A percentile compares a stretch with the other conserved stretches of the same genome.
phyloP scores from a whole-genome alignment of 1,284 basidiomycete species.

The Apiotrichum mycotoxinovorans region DNA sequence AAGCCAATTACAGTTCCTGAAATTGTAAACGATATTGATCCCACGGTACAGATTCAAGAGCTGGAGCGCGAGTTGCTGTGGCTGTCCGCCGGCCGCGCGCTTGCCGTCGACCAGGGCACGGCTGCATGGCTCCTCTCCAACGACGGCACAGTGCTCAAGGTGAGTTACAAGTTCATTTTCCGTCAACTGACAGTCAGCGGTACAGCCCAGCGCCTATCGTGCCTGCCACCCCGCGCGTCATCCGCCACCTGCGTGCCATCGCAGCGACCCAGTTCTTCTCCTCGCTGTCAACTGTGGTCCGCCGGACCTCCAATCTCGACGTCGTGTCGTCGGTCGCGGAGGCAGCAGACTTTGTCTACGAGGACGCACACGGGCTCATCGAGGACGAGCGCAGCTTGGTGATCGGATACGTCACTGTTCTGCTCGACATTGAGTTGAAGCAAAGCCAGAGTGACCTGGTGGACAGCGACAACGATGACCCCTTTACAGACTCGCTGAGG shows the following conservation, averaged over 20 bases:
- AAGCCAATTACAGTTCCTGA: constrained; percentile 21
- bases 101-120: constrained; percentile 18
- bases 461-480: background rate
- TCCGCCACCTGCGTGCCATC: constrained; percentile 28
- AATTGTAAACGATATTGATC: constrained; percentile 16
- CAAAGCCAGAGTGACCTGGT: background rate
- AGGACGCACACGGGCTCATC: background rate
- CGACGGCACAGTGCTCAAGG: constrained; percentile 21
- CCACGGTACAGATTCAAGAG: background rate
- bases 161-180: constrained; percentile 7
- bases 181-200: constrained; percentile 19
- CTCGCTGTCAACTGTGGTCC: constrained; percentile 22
- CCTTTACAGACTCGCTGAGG: background rate
- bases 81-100: constrained; percentile 27
- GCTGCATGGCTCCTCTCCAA: constrained; percentile 30
- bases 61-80: constrained; percentile 39
- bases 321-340: constrained; percentile 6
- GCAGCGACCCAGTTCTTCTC: constrained; percentile 23
- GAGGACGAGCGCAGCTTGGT: constrained; percentile 17
- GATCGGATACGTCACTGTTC: constrained; percentile 13
- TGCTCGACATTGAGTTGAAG: constrained; percentile 26
- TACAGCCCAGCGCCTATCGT: constrained; percentile 34
- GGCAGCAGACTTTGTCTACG: constrained; percentile 7
- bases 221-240: constrained; percentile 29
- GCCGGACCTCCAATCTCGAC: constrained; percentile 7